These are phyloP conservation scores for Allium fistulosum DNA, from an alignment of 106 monocot species.

Conservation along the genomic window DNA sequence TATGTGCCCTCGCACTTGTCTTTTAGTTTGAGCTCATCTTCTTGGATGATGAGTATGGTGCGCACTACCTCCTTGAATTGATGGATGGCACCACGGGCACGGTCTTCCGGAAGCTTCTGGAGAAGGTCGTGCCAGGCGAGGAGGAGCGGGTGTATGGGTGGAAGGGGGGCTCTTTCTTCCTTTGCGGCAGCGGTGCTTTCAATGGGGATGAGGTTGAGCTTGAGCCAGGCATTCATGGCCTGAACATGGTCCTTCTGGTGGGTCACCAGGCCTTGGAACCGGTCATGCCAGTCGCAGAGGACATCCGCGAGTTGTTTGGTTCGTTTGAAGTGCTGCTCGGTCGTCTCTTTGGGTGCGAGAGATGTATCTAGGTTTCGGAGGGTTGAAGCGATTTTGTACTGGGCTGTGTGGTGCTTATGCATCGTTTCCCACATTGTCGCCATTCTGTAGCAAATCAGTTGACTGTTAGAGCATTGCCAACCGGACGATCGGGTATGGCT, in stretches of 20 bases:
- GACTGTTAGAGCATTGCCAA: too few species aligned
- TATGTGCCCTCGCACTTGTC: conserved; percentile 43
- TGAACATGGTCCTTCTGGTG: conserved; percentile 71
- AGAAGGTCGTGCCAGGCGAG: conserved; percentile 68
- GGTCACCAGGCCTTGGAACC: conserved; percentile 53
- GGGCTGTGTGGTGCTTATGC: conserved; percentile 44
- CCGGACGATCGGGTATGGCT: too few species aligned
- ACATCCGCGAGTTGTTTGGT: conserved; percentile 48
- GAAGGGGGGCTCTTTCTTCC: conserved; percentile 66
- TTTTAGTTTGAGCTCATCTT: conserved; percentile 62
- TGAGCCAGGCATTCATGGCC: conserved; percentile 65
- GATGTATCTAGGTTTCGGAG: conserved; percentile 42
- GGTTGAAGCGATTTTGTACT: conserved; percentile 30
- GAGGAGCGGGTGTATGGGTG: conserved; percentile 49
- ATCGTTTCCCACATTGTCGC: conserved; percentile 83
- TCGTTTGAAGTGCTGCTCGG: conserved; percentile 27
- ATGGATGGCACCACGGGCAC: conserved; percentile 29
- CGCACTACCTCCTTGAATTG: conserved; percentile 57
- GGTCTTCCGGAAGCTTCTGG: conserved; percentile 52
- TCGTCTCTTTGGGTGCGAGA: conserved; percentile 51
- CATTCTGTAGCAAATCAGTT: conserved; percentile 36
- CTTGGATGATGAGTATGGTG: conserved; percentile 41
- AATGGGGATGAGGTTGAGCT: conserved; percentile 62
- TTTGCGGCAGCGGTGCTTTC: conserved; percentile 38
- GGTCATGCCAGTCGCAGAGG: conserved; percentile 41